Base-by-base conservation (phyloP, 2,329 filamentous ascomycete species). In the Aspergillus persii region DNA sequence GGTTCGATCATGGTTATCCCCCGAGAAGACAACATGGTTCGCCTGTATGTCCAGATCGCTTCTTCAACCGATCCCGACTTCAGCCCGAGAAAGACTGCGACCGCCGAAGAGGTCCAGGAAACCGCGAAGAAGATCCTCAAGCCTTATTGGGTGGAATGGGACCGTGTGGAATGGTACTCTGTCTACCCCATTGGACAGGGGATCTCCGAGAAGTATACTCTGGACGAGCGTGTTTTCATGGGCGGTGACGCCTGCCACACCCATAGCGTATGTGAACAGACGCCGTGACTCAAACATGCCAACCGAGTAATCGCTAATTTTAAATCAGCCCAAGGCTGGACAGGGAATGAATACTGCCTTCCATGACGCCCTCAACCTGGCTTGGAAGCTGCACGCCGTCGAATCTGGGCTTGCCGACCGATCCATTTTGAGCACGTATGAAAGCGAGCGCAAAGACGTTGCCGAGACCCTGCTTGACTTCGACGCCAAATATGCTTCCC, bases 371-470 rank as follows among this genome's bases (percentile, higher is more conserved):
- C 85, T 92, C 61, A 98, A 97, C 74, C 81, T 98, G 46, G 93
- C 93, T 7, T 98, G 93, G 93, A 98, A 98, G 80, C 90, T 97
- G 54, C 93, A 96, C 72, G 87, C 90, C 39, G 94, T 97, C 8
- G 92, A 96, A 72, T 83, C 84, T 29, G 92, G 92, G 11, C 91
- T 96, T 66, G 91, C 92, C 1, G 79, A 87, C 31, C 88, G 90
- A 61, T 84, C 85, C 3, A 82, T 95, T 18, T 83, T 98, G 53
- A 85, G 87, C 62, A 95, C 93, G 0, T 98, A 97, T 74, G 91
- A 97, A 77, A 82, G 84, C 2, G 93, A 97, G 77, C 88, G 93
- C 58, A 93, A 91, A 72, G 83, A 89, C 58, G 89, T 96, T 47
- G 94, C 94, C 4, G 90, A 96, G 76, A 90, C 86, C 9, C 84